These are phyloP conservation scores for Candida gigantensis DNA, from an alignment of 1,139 yeast species.

Conservation along the genomic window DNA sequence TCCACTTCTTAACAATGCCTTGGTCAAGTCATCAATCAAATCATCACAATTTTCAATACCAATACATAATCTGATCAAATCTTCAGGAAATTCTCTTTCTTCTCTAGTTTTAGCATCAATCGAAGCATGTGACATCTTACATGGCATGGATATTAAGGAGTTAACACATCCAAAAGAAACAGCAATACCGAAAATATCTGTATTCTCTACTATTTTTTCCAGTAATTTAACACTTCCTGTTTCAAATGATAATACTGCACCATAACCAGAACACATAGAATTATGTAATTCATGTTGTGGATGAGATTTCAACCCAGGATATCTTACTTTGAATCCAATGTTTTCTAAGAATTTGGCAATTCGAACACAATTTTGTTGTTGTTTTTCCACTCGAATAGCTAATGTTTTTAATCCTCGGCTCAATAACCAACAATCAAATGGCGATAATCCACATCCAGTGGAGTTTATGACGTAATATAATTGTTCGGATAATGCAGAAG, in stretches of 20 bases:
- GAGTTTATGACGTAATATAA: constrained; percentile 80
- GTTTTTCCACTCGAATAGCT: constrained; percentile 82
- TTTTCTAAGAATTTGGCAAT: constrained; percentile 72
- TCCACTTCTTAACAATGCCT: constrained; percentile 68
- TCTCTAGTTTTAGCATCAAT: constrained; percentile 84
- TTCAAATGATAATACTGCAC: constrained; percentile 86
- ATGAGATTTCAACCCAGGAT: constrained; percentile 79
- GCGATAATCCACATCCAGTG: constrained; percentile 87
- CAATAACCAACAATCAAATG: constrained; percentile 88
- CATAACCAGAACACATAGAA: constrained; percentile 79
- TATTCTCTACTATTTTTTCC: constrained; percentile 72
- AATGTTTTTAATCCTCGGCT: constrained; percentile 85
- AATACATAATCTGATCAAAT: constrained; percentile 80
- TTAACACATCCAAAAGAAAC: constrained; percentile 95
- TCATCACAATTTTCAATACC: constrained; percentile 77
- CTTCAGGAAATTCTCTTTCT: constrained; percentile 90
- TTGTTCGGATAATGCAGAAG: constrained; percentile 62
- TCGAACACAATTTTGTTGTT: constrained; percentile 73
- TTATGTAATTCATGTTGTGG: constrained; percentile 80
- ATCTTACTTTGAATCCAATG: constrained; percentile 69
- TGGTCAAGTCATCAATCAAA: constrained; percentile 70
- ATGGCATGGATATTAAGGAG: constrained; percentile 88
- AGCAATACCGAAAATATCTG: constrained; percentile 82
- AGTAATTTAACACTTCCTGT: constrained; percentile 72
- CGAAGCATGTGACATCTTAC: constrained; percentile 96